phyloP scores from a whole-genome alignment of 495 filamentous ascomycete species.

The Parmelia sp. region DNA sequence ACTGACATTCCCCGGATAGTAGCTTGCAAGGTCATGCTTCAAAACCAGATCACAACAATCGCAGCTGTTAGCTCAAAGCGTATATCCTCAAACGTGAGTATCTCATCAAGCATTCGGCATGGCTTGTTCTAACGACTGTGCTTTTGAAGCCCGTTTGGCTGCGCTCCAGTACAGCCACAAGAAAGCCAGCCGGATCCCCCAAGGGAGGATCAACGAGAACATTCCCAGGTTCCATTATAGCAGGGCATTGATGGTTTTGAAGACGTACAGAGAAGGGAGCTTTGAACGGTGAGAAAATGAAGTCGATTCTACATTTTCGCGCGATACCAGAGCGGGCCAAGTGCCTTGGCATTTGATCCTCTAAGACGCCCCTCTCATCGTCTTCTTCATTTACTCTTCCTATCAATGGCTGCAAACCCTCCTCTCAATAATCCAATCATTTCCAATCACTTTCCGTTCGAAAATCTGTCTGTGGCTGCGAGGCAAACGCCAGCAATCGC shows the following conservation, averaged over 20 bases:
- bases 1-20: neutral
- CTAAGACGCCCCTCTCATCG: no score
- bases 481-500: no score
- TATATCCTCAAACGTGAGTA: neutral
- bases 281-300: neutral
- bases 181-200: neutral
- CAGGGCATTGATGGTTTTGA: neutral
- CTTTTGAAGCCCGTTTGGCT: neutral
- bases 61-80: neutral
- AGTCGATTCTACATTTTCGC: neutral
- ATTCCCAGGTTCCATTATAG: neutral
- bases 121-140: neutral
- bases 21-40: neutral
- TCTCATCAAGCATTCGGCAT: neutral
- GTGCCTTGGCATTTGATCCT: conserved; percentile 1
- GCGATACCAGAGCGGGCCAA: neutral
- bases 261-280: neutral
- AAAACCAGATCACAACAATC: no score
- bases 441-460: no score
- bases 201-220: neutral
- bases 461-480: no score
- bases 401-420: no score
- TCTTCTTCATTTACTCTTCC: no score
- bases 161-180: neutral
- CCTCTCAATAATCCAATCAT: no score